Percentiles rank a stretch among this genome's conserved stretches.
Conservation (phyloP, 208 protist genomes). For the Borovskyia barvae region DNA sequence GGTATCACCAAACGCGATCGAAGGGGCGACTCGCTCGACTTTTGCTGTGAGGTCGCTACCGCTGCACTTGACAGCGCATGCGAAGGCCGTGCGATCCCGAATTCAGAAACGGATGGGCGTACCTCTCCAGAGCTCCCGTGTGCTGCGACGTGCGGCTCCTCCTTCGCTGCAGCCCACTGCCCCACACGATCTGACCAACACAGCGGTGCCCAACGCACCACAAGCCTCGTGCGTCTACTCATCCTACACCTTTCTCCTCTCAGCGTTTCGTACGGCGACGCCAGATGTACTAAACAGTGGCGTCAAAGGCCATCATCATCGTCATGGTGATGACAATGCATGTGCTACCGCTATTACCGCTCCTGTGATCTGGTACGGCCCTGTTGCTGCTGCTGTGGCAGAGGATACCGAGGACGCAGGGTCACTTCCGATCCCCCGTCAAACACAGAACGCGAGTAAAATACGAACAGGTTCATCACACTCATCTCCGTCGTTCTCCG, state of each 20-base stretch:
- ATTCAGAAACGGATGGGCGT: constrained; percentile 28
- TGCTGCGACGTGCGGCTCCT: too few relatives aligned
- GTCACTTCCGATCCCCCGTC: too few relatives aligned
- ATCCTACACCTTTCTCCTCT: constrained; percentile 28
- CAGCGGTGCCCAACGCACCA: background rate
- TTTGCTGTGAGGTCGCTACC: too few relatives aligned
- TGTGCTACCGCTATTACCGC: constrained; percentile 13
- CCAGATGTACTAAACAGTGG: too few relatives aligned
- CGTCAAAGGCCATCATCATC: too few relatives aligned
- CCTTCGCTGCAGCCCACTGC: too few relatives aligned
- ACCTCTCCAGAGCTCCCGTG: background rate
- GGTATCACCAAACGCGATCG: too few relatives aligned
- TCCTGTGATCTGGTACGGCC: constrained; percentile 22
- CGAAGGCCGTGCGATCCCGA: constrained; percentile 18
- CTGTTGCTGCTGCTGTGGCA: background rate
- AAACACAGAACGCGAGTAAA: too few relatives aligned
- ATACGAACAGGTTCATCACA: too few relatives aligned
- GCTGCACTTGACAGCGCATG: constrained; percentile 11
- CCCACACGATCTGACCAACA: background rate
- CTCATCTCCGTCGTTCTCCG: too few relatives aligned
- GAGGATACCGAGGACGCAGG: background rate
- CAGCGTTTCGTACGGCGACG: constrained; percentile 8
- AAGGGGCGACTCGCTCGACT: too few relatives aligned
- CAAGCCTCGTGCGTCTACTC: constrained; percentile 16
- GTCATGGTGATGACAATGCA: background rate